phyloP scores from a whole-genome alignment of 2,329 filamentous ascomycete species.

The Tympanopsis confertula region DNA sequence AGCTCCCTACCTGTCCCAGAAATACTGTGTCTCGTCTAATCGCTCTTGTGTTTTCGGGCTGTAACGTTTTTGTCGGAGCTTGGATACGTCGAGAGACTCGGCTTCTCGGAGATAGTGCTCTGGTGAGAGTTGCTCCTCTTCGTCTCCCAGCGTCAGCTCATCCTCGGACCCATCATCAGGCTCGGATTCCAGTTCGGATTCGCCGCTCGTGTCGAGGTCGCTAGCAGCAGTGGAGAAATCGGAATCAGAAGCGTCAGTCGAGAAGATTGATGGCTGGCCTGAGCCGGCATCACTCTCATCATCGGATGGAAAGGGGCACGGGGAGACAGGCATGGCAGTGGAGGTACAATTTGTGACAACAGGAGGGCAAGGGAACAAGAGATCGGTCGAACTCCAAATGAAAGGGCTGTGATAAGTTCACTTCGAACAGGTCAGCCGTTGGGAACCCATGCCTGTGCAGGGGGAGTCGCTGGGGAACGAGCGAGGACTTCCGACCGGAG shows the following conservation, averaged over 20 bases:
- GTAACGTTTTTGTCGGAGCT: conserved; percentile 14
- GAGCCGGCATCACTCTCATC: conserved; percentile 9
- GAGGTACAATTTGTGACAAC: not conserved
- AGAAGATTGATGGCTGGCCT: conserved; percentile 8
- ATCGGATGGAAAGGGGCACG: conserved; percentile 3
- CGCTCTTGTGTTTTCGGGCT: conserved; percentile 11
- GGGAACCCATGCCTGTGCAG: no score
- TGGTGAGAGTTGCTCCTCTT: conserved; percentile 7
- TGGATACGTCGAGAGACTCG: conserved; percentile 11
- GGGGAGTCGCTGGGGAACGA: not conserved
- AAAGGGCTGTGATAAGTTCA: not conserved
- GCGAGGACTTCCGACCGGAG: not conserved
- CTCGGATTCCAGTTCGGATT: conserved; percentile 4
- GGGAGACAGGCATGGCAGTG: conserved; percentile 5
- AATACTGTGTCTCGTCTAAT: conserved; percentile 11
- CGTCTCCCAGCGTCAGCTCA: conserved; percentile 5
- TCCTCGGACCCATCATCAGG: conserved; percentile 7
- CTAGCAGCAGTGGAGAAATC: conserved; percentile 6
- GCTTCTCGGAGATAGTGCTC: conserved; percentile 12
- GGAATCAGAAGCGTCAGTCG: conserved; percentile 7
- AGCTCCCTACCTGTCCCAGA: conserved; percentile 11
- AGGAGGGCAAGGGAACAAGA: not conserved
- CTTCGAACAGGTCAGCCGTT: not conserved
- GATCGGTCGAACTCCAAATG: not conserved
- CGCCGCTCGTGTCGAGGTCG: conserved; percentile 5